Conservation (phyloP, 441 rosid genomes). For the Cnidoscolus chayamansa region DNA sequence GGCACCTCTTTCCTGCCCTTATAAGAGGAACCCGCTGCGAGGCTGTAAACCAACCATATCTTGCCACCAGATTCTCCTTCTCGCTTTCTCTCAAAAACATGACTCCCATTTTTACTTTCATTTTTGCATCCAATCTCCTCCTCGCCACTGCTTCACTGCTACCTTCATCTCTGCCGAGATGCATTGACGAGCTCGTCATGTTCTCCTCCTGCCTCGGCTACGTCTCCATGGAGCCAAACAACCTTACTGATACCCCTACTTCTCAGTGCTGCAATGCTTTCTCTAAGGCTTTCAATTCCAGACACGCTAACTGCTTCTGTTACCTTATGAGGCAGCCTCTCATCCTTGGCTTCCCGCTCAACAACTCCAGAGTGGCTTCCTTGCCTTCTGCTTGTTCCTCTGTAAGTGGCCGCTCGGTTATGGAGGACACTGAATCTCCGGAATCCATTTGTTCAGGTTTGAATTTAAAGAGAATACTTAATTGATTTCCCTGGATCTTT, state of each 20-base stretch:
- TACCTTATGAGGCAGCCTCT: constrained; percentile 59
- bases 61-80: neutral
- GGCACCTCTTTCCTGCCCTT: constrained; percentile 4
- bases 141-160: constrained; percentile 16
- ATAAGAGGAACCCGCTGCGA: neutral
- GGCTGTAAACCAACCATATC: neutral
- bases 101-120: constrained; percentile 19
- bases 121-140: constrained; percentile 25
- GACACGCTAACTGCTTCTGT: constrained; percentile 52
- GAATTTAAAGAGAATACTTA: neutral
- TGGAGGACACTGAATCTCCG: constrained; percentile 23
- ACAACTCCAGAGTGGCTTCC: constrained; percentile 48
- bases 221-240: constrained; percentile 61
- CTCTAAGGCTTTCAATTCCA: constrained; percentile 36
- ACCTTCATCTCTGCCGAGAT: constrained; percentile 22
- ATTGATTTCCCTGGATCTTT: neutral
- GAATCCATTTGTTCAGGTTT: constrained; percentile 47
- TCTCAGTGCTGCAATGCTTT: constrained; percentile 61
- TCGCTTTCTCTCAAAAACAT: constrained; percentile 11
- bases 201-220: constrained; percentile 74
- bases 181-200: constrained; percentile 52
- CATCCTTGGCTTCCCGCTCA: constrained; percentile 77
- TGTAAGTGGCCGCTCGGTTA: neutral
- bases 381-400: constrained; percentile 46
- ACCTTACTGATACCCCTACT: constrained; percentile 33